Base-by-base conservation (phyloP, 169 alveolate species). In the Cryptosporidium andersoni region DNA sequence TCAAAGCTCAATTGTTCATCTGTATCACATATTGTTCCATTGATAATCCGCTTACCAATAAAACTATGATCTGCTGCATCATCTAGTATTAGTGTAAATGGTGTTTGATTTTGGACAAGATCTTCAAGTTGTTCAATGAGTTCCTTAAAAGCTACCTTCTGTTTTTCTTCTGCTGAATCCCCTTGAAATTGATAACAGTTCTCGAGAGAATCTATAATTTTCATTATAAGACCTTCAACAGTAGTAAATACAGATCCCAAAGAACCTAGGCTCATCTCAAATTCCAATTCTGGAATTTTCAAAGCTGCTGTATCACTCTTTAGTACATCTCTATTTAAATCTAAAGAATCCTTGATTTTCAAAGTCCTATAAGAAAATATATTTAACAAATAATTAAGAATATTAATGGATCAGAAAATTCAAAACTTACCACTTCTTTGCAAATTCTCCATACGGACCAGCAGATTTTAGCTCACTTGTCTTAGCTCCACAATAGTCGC, bases 391-490 rank as follows among this genome's bases (percentile, higher is more conserved):
- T 7, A 12, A 16, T 39, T 66, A 6, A 51, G 2, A 43, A 62
- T 66, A 9, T 51, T 25, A 14, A 3, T 39, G 63, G 42, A 39
- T 9, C 55, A 49, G 55, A 49, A 9, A 9, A 9, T 60, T n/a
- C 25, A 5, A 12, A 74, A 74, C 85, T 39, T 92, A 93, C 82
- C 96, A 90, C 74, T 89, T 92, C 68, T 91, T 94, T 11, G 98
- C 99, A 56, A 91, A 91, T 47, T 94, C 96, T 64, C 97, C 92
- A 64, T 95, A 93, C 48, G 97, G 98, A 2, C 99, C 99, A 36
- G 98, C 98, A 2, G 98, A 96, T 88, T 97, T 97, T 25, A 98
- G 94, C 81, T 96, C 99, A 53, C 96, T 95, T 12, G 97, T 92
- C 81, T 95, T 95, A 43, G 93, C 93, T 34, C 99, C 99, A 88